These are phyloP conservation scores for Schizophyllum amplum DNA, from an alignment of 1,284 basidiomycete genomes.

Conservation along the genomic window DNA sequence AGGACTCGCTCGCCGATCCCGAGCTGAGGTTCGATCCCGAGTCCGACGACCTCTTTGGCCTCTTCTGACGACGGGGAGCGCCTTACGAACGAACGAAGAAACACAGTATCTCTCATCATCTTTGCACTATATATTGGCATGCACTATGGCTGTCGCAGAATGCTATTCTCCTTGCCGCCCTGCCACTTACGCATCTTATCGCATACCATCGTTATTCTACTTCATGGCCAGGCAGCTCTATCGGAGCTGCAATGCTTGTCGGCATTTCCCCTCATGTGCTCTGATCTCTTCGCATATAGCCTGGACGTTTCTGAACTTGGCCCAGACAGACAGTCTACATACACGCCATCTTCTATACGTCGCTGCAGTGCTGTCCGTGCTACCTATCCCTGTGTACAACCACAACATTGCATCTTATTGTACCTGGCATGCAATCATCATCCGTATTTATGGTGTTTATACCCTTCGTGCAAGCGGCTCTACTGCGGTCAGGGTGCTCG, in stretches of 20 bases:
- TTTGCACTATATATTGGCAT: neutral
- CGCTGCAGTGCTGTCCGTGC: neutral
- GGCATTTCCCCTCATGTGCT: neutral
- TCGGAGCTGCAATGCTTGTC: neutral
- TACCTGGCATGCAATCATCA: conserved; percentile 1
- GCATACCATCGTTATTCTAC: neutral
- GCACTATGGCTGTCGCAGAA: neutral
- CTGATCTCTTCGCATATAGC: neutral
- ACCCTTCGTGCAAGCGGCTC: too few species aligned
- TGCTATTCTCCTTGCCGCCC: neutral
- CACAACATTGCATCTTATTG: neutral
- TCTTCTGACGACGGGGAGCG: neutral
- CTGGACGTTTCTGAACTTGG: neutral
- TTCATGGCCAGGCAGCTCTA: neutral
- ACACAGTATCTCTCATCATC: neutral
- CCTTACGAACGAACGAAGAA: neutral
- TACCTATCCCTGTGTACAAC: neutral
- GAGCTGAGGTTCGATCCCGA: neutral
- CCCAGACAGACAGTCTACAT: neutral
- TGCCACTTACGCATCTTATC: neutral
- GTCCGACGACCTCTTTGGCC: neutral
- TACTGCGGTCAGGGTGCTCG: too few species aligned
- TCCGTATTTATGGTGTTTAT: neutral
- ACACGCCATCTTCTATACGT: neutral
- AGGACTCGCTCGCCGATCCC: conserved; percentile 14